Evolutionary conservation across 2,329 filamentous ascomycete genomes (phyloP), one percentile per base, ranked within the genome.

Genomic region (Sporothrix phasma): DNA sequence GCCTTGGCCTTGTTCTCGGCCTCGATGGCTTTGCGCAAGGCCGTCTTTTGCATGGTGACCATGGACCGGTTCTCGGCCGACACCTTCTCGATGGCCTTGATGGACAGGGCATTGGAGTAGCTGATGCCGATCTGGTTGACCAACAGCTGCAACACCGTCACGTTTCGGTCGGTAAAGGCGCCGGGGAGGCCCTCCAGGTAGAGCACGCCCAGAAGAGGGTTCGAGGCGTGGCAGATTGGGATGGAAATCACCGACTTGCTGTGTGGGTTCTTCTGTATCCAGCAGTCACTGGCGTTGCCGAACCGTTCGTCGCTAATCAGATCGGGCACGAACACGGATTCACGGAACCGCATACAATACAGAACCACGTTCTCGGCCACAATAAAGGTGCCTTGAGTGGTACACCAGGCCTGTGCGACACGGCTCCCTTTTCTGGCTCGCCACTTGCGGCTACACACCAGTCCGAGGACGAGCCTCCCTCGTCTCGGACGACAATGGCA

Each of bases 161-260:
- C 80, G 67, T 87, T 88, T 26, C 88, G 82, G 72, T 92, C 88
- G 0, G 88, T 92, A 69, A 93, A 92, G 0, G 87, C 88, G 26
- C 88, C 87, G 0, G 88, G 85, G 51, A 88, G 81, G 26, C 88
- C 84, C 75, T 92, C 88, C 3, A 92, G 82, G 69, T 92, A 92
- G 17, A 92, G 78, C 17, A 88, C 86, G 0, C 89, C 89, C 11
- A 92, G 79, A 3, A 92, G 79, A 6, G 84, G 81, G 61, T 88
- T 87, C 37, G 83, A 81, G 3, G 87, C 89, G 72, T 92, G 88
- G 54, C 85, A 79, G 64, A 93, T 92, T 0, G 89, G 89, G 45
- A 92, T 84, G n/a, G 88, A 86, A 66, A 93, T 92, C 66, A 92
- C 85, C 3, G 88, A 85, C 71, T 86, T 89, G 69, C 89, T 88